These are phyloP conservation scores for Chrysophaeum taylorii DNA, from an alignment of 352 stramenopile species.

Conservation along the genomic window DNA sequence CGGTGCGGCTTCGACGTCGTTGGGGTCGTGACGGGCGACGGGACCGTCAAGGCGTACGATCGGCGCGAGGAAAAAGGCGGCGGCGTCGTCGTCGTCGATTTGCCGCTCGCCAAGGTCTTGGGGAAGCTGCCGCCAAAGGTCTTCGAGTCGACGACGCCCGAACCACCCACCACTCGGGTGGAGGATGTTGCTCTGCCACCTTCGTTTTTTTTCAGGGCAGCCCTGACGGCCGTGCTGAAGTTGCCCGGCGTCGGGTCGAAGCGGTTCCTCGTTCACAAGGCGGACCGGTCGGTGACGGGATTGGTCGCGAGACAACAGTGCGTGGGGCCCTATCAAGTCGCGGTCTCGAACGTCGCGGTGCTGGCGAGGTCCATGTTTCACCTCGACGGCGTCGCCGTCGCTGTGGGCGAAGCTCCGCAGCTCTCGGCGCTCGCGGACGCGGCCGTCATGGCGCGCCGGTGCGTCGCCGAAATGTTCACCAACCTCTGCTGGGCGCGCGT, in stretches of 20 bases:
- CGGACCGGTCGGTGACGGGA: slow-evolving; percentile 94
- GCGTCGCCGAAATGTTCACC: slow-evolving; percentile 91
- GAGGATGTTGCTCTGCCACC: slow-evolving; percentile 41
- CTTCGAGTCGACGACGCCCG: slow-evolving; percentile 73
- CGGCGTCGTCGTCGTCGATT: slow-evolving; percentile 56
- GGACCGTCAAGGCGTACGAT: slow-evolving; percentile 90
- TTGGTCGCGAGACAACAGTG: slow-evolving; percentile 97
- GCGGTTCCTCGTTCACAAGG: slow-evolving; percentile 88
- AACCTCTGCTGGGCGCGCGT: slow-evolving; percentile 95
- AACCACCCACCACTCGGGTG: slow-evolving; percentile 19
- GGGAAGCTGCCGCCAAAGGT: slow-evolving; percentile 99
- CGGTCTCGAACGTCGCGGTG: slow-evolving; percentile 90
- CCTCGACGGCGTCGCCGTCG: slow-evolving; percentile 83
- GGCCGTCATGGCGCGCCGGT: slow-evolving; percentile 86
- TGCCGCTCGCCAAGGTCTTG: slow-evolving; percentile 92
- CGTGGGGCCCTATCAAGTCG: slow-evolving; percentile 89
- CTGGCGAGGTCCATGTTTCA: slow-evolving; percentile 88
- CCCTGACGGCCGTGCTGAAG: slow-evolving; percentile 84
- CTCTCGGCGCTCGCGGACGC: slow-evolving; percentile 91
- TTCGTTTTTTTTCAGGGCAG: slow-evolving; percentile 44
- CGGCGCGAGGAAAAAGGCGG: slow-evolving; percentile 78
- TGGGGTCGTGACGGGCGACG: slow-evolving; percentile 83
- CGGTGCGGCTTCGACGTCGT: slow-evolving; percentile 90
- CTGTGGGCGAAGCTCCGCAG: slow-evolving; percentile 88
- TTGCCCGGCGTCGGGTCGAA: slow-evolving; percentile 93